Percentiles rank a stretch among this genome's conserved stretches.
These are phyloP conservation scores for Ambrosia trifida DNA, from an alignment of 129 eudicot species.

Conservation along the genomic window DNA sequence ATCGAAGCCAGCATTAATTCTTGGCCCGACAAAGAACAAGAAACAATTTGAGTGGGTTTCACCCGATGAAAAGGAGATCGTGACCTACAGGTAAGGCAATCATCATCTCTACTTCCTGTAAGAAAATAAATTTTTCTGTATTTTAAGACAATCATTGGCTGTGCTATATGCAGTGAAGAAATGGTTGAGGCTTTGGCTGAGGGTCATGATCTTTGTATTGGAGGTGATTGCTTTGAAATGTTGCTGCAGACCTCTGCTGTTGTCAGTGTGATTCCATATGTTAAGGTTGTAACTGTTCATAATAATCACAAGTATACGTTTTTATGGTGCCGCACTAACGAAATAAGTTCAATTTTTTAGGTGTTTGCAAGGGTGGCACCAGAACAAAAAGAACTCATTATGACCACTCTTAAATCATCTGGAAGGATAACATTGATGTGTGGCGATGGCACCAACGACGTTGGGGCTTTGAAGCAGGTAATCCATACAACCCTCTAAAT, in stretches of 20 bases:
- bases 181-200: constrained; percentile 78
- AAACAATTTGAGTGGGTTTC: constrained; percentile 82
- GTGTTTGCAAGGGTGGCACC: constrained; percentile 99
- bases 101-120: constrained; percentile 6
- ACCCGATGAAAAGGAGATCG: constrained; percentile 68
- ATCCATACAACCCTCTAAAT: background rate
- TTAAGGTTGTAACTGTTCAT: constrained; percentile 53
- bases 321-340: constrained; percentile 14
- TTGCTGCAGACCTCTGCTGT: constrained; percentile 80
- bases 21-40: constrained; percentile 47
- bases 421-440: constrained; percentile 95
- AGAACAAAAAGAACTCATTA: constrained; percentile 90
- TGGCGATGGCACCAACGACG: constrained; percentile 96
- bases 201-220: constrained; percentile 76
- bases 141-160: background rate
- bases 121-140: background rate
- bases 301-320: background rate
- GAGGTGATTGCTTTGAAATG: constrained; percentile 94
- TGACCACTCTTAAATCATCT: constrained; percentile 78
- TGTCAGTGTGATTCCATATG: constrained; percentile 74
- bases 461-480: constrained; percentile 97
- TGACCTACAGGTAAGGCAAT: constrained; percentile 59
- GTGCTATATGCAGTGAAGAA: constrained; percentile 45
- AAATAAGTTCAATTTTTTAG: constrained; percentile 33
- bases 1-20: constrained; percentile 79